Base-by-base conservation (phyloP, 2,329 filamentous ascomycete genomes). In the Aspergillus uvarum region DNA sequence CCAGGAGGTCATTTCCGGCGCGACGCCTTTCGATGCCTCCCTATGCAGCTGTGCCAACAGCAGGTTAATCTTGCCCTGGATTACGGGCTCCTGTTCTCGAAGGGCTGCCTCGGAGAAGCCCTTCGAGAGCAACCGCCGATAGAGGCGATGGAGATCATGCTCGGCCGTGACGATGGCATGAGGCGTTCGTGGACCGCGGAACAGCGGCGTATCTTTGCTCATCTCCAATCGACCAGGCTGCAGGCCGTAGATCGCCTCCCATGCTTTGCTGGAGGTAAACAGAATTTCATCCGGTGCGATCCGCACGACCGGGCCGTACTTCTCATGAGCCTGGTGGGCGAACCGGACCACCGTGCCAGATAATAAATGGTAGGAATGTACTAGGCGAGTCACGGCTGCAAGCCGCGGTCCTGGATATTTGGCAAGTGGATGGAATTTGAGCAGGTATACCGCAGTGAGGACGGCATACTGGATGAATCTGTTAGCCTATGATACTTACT, bases 31-130 rank as follows among this genome's bases (percentile, higher is more conserved):
- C 6, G 31, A 47, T 0, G 54, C 47, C n/a, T 47, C 49, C 4
- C 24, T 54, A 26, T 59, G 63, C 12, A 74, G 47, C 21, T 67
- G 66, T 8, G 5, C 38, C 14, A 74, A 66, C 53, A 74, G 29
- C 0, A 62, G 67, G 54, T 74, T 66, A 4, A 74, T 63, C 48
- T 74, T 69, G 5, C 54, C 59, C 11, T 54, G 56, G 14, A 75
- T 63, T 1, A 74, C 47, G 7, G 59, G 44, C 50, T 74, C 72
- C 26, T 74, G 73, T 2, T 72, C 70, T 35, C 67, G 58, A 14
- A 74, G 53, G 1, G 73, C 69, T 22, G 66, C 65, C 3, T 72
- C 70, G 0, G 72, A 71, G 32, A 75, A 74, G 1, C 69, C 71
- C 47, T 68, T 70, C 1, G 66, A 61, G 3, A 75, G 56, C 12